Evolutionary conservation across 768 basidiomycete species (phyloP).

Genomic region (Lentinula boryana): DNA sequence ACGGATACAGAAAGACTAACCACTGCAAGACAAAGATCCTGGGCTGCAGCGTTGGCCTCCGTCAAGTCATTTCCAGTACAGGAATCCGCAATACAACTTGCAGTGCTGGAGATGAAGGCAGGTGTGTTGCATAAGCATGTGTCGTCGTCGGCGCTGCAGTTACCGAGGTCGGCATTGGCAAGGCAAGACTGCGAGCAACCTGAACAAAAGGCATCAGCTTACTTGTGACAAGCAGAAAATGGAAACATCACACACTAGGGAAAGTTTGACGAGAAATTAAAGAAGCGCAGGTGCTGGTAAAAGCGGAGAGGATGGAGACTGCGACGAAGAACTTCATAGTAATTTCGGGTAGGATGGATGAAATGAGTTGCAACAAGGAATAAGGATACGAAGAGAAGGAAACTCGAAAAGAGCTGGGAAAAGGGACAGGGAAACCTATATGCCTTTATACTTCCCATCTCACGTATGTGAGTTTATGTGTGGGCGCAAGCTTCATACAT

Average conservation of each 20-base stretch:
- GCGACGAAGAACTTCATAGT: conserved; percentile 4
- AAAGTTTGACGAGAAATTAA: conserved; percentile 2
- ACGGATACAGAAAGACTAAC: conserved; percentile 28
- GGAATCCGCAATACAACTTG: conserved; percentile 38
- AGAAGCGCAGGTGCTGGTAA: background rate
- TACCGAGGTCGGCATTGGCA: conserved; percentile 30
- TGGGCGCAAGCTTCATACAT: background rate
- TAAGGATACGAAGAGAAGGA: background rate
- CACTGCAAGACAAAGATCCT: conserved; percentile 38
- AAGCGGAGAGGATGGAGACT: background rate
- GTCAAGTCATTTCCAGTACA: conserved; percentile 44
- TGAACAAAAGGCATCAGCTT: conserved; percentile 15
- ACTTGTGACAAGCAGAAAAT: background rate
- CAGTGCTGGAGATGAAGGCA: conserved; percentile 39
- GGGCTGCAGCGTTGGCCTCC: conserved; percentile 34
- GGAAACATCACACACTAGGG: conserved; percentile 16
- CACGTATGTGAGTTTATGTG: background rate
- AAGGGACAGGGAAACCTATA: background rate
- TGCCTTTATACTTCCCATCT: background rate
- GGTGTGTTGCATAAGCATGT: conserved; percentile 49
- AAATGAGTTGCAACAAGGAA: background rate
- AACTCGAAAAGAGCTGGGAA: conserved; percentile 6
- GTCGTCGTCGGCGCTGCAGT: conserved; percentile 45
- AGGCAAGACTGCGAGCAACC: conserved; percentile 52
- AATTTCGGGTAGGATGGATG: background rate